Conservation (phyloP, 2,329 filamentous ascomycete genomes). For the Fusarium agapanthi region DNA sequence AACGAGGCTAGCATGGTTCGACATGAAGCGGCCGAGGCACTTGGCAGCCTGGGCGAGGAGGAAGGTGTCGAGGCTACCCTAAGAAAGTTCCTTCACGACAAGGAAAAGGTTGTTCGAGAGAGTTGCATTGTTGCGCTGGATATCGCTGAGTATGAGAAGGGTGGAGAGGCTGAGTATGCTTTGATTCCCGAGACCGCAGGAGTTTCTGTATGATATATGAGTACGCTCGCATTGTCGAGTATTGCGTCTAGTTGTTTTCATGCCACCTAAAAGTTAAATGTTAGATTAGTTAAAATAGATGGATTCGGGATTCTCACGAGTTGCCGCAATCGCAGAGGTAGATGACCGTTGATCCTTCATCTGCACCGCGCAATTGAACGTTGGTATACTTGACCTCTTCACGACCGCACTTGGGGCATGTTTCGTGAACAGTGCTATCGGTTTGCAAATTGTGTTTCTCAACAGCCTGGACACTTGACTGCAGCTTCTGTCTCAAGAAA, state of each 20-base stretch:
- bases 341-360: slow-evolving; percentile 94
- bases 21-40: slow-evolving; percentile 95
- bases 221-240: slow-evolving; percentile 25
- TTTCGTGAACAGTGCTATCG: slow-evolving; percentile 72
- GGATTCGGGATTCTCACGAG: slow-evolving; percentile 63
- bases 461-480: slow-evolving; percentile 84
- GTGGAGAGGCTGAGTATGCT: slow-evolving; percentile 88
- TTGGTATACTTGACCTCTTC: slow-evolving; percentile 86
- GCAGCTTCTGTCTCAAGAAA: slow-evolving; percentile 81
- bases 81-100: slow-evolving; percentile 85
- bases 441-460: slow-evolving; percentile 80
- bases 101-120: slow-evolving; percentile 92
- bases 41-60: slow-evolving; percentile 93
- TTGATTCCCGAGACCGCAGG: slow-evolving; percentile 75
- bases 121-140: slow-evolving; percentile 95
- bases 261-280: slow-evolving; percentile 55
- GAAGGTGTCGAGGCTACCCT: slow-evolving; percentile 89
- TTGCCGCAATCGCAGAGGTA: slow-evolving; percentile 88
- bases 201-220: slow-evolving; percentile 49
- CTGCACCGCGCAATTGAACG: slow-evolving; percentile 87
- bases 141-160: slow-evolving; percentile 97
- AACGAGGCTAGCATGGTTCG: slow-evolving; percentile 95
- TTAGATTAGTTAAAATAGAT: slow-evolving; percentile 37
- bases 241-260: slow-evolving; percentile 63
- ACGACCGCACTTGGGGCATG: slow-evolving; percentile 82